A percentile compares a stretch with the other conserved stretches of the same genome.
Evolutionary conservation across 2,329 filamentous ascomycete species (phyloP).

Genomic region (Penicillium sp.): DNA sequence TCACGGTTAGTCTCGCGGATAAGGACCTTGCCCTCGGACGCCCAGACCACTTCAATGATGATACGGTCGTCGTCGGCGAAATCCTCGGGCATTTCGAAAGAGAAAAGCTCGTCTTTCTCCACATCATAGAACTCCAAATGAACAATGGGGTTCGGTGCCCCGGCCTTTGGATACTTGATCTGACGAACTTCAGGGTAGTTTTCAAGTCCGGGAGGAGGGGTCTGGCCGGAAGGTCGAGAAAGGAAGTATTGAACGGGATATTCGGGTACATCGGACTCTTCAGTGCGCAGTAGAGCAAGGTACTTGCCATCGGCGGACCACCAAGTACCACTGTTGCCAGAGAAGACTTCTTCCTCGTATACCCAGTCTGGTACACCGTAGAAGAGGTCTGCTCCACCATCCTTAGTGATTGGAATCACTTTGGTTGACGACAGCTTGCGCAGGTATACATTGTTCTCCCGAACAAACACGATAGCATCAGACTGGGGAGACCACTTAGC

Average conservation of each 20-base stretch:
- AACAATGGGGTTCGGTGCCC: slow-evolving; percentile 86
- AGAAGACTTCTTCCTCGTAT: slow-evolving; percentile 81
- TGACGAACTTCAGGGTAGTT: slow-evolving; percentile 82
- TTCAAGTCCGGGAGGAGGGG: slow-evolving; percentile 66
- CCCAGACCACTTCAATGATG: slow-evolving; percentile 92
- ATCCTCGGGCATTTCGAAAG: slow-evolving; percentile 68
- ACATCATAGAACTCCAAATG: slow-evolving; percentile 86
- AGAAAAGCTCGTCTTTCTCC: slow-evolving; percentile 68
- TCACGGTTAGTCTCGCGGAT: slow-evolving; percentile 92
- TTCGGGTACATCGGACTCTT: slow-evolving; percentile 85
- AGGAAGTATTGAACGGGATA: slow-evolving; percentile 93
- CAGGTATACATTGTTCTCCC: slow-evolving; percentile 84
- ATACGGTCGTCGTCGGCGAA: slow-evolving; percentile 78
- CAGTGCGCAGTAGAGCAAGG: slow-evolving; percentile 85
- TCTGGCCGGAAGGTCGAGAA: slow-evolving; percentile 71
- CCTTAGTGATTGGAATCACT: slow-evolving; percentile 70
- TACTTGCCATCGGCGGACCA: slow-evolving; percentile 89
- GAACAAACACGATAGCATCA: slow-evolving; percentile 81
- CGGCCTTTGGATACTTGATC: slow-evolving; percentile 97
- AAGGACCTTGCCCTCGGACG: slow-evolving; percentile 69
- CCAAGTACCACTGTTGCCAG: slow-evolving; percentile 79
- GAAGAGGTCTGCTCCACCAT: slow-evolving; percentile 83
- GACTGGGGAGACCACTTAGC: slow-evolving; percentile 86
- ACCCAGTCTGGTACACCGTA: slow-evolving; percentile 98
- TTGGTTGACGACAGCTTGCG: slow-evolving; percentile 59